Evolutionary conservation across 331 rosid genomes (phyloP).

Genomic region (Acacia pycnantha): DNA sequence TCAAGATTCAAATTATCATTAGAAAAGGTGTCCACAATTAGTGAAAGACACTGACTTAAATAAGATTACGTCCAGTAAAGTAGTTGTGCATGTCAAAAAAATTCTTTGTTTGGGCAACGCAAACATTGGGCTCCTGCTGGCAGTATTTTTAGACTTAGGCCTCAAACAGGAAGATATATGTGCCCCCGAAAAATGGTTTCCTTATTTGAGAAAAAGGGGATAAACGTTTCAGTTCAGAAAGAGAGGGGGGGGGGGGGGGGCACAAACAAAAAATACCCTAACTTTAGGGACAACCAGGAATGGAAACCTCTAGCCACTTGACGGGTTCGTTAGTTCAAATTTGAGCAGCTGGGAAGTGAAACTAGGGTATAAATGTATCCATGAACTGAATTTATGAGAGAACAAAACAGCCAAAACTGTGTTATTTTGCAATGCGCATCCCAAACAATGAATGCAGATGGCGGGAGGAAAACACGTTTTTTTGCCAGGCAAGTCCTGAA

Average conservation of each 20-base stretch:
- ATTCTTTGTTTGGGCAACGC: too few species aligned
- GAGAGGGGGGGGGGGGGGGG: too few species aligned
- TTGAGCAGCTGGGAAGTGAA: not conserved
- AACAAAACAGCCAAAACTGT: slow-evolving; percentile 23
- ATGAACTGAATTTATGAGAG: not conserved
- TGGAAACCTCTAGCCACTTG: not conserved
- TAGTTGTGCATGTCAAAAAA: too few species aligned
- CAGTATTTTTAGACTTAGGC: too few species aligned
- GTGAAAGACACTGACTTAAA: too few species aligned
- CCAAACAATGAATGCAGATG: slow-evolving; percentile 24
- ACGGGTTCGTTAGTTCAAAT: not conserved
- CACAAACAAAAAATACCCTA: not conserved
- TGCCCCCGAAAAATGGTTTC: too few species aligned
- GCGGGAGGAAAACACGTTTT: not conserved
- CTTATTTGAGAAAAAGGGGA: not conserved
- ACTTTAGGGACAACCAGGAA: not conserved
- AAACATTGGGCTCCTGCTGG: too few species aligned
- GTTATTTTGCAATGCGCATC: slow-evolving; percentile 22
- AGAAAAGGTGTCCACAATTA: too few species aligned
- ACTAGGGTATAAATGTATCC: not conserved
- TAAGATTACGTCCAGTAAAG: too few species aligned
- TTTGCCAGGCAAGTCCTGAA: slow-evolving; percentile 26
- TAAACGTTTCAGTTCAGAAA: not conserved
- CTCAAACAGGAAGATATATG: too few species aligned
- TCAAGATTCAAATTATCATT: too few species aligned